A percentile compares a stretch with the other conserved stretches of the same genome.
Evolutionary conservation across 73 alveolate genomes (phyloP).

Genomic region (Paramecium pentaurelia): DNA sequence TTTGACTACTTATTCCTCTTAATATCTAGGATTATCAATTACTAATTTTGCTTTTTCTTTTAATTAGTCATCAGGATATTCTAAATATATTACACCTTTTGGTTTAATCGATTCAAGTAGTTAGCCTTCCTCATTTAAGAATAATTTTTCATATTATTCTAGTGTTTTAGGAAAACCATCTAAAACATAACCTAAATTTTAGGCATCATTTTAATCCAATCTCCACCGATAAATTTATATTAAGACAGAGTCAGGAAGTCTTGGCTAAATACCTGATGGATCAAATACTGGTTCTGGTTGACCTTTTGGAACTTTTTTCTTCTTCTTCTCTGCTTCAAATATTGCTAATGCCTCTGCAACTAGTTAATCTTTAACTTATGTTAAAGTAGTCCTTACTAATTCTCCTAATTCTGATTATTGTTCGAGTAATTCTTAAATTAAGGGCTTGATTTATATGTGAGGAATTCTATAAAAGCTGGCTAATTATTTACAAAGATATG

Average conservation of each 20-base stretch:
- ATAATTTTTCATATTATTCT: slow-evolving; percentile 58
- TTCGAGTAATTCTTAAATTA: slow-evolving; percentile 45
- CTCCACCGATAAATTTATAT: slow-evolving; percentile 52
- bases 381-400: slow-evolving; percentile 41
- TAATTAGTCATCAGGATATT: slow-evolving; percentile 31
- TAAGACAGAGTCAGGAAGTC: slow-evolving; percentile 52
- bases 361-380: slow-evolving; percentile 2
- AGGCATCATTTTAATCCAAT: slow-evolving; percentile 44
- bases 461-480: slow-evolving; percentile 39
- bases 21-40: not conserved
- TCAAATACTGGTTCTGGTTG: slow-evolving; percentile 64
- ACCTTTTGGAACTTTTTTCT: slow-evolving; percentile 63
- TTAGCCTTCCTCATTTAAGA: slow-evolving; percentile 37
- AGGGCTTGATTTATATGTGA: slow-evolving; percentile 3
- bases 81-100: slow-evolving; percentile 52
- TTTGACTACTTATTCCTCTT: not conserved
- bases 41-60: slow-evolving; percentile 40
- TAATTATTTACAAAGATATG: slow-evolving; percentile 54
- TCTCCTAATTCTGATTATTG: slow-evolving; percentile 60
- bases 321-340: slow-evolving; percentile 59
- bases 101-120: slow-evolving; percentile 20
- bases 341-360: slow-evolving; percentile 52
- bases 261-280: slow-evolving; percentile 38
- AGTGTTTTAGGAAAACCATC: slow-evolving; percentile 67
- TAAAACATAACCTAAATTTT: slow-evolving; percentile 61